phyloP scores from a whole-genome alignment of 495 filamentous ascomycete genomes.

The Geopyxis carbonaria region DNA sequence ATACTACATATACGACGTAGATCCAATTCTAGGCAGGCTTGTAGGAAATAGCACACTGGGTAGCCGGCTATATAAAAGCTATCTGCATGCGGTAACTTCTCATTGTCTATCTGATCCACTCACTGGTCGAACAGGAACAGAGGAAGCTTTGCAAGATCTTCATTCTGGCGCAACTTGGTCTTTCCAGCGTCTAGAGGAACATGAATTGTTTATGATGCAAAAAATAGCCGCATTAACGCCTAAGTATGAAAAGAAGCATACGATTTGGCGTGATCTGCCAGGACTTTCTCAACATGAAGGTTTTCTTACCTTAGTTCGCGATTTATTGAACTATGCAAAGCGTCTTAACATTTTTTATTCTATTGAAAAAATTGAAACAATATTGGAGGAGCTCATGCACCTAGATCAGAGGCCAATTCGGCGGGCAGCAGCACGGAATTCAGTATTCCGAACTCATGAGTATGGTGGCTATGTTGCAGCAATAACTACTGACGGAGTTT shows the following conservation, averaged over 20 bases:
- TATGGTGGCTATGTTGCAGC: slow-evolving; percentile 31
- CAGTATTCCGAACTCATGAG: slow-evolving; percentile 32
- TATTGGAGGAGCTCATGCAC: too few species aligned
- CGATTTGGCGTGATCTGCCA: slow-evolving; percentile 31
- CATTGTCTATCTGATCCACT: slow-evolving; percentile 41
- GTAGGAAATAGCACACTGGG: slow-evolving; percentile 35
- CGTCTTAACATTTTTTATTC: too few species aligned
- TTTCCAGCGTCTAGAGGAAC: slow-evolving; percentile 29
- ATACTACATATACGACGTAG: slow-evolving; percentile 32
- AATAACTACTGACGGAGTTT: too few species aligned
- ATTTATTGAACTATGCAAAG: slow-evolving; percentile 23
- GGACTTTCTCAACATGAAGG: slow-evolving; percentile 35
- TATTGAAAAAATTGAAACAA: too few species aligned
- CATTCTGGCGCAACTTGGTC: slow-evolving; percentile 34
- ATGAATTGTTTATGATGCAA: slow-evolving; percentile 28
- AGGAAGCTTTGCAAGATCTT: slow-evolving; percentile 39
- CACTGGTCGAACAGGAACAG: slow-evolving; percentile 42
- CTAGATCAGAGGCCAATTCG: too few species aligned
- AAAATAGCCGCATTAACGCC: slow-evolving; percentile 39
- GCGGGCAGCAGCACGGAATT: slow-evolving; percentile 34
- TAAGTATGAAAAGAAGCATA: slow-evolving; percentile 32
- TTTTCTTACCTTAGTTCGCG: too few species aligned
- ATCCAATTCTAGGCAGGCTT: slow-evolving; percentile 34
- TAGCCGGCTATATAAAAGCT: slow-evolving; percentile 37
- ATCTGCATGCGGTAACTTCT: slow-evolving; percentile 47